phyloP scores from a whole-genome alignment of 768 basidiomycete genomes.

The Tricholoma sp. region DNA sequence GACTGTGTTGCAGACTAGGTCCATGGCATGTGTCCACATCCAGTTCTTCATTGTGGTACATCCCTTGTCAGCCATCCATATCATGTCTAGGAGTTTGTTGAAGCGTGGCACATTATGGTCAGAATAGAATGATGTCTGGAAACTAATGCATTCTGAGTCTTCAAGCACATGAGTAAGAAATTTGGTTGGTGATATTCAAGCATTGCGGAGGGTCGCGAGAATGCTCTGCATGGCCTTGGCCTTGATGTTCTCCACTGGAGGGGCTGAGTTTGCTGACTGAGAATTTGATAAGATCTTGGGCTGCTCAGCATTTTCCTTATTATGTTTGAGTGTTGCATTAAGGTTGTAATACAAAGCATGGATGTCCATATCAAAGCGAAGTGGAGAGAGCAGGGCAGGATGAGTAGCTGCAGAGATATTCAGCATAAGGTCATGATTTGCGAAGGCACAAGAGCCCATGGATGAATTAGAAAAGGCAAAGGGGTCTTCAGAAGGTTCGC shows the following conservation, averaged over 20 bases:
- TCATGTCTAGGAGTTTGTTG: background rate
- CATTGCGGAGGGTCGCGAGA: too few relatives aligned
- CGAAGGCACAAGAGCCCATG: too few relatives aligned
- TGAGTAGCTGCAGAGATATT: background rate
- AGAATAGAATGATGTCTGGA: background rate
- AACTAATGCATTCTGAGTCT: background rate
- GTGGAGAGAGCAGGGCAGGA: background rate
- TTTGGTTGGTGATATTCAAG: background rate
- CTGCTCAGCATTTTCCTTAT: background rate
- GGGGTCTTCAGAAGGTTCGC: too few relatives aligned
- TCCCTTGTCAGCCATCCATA: background rate
- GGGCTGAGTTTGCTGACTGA: background rate
- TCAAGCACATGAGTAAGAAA: background rate
- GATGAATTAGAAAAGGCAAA: too few relatives aligned
- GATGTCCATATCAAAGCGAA: background rate
- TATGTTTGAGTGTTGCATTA: background rate
- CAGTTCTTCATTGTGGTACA: background rate
- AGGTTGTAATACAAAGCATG: background rate
- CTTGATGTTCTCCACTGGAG: background rate
- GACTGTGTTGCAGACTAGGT: background rate
- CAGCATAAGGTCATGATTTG: too few relatives aligned
- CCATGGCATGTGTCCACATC: background rate
- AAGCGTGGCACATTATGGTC: background rate
- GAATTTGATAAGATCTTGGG: too few relatives aligned
- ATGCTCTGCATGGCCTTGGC: too few relatives aligned